Base-by-base conservation (phyloP, 2,329 filamentous ascomycete genomes). In the Macrophomina tecta region DNA sequence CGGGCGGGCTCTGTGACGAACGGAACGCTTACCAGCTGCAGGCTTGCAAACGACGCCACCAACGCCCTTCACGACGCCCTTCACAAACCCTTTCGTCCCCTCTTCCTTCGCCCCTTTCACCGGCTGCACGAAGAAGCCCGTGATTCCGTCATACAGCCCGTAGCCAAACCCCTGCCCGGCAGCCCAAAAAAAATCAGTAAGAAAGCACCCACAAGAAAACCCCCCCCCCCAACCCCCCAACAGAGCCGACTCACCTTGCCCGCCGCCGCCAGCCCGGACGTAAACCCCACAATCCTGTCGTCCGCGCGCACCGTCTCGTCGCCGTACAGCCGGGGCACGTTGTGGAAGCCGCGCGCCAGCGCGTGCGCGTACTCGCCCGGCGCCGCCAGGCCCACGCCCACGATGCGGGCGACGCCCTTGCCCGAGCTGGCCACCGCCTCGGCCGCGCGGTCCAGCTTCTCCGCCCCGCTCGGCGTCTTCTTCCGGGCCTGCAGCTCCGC, bases 331-430 rank as follows among this genome's bases (percentile, higher is more conserved):
- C 87, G 89, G 0, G 94, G 94, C 5, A 91, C 90, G 72, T 97
- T 97, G 75, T 94, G 90, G 75, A 97, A 96, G 0, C 93, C 94
- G 76, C 90, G 91, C 0, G 93, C 91, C 46, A 97, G 79, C 0
- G 91, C 91, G 48, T 97, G 80, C 45, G 91, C 92, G 69, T 97
- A 90, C 75, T 96, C 92, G 84, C 95, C 90, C 0, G 93, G 94
- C 1, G 90, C 90, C 72, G 91, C 91, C 67, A 94, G 83, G 5
- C 91, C 87, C 16, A 90, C 89, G 11, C 86, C 85, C 5, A 94
- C 87, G 58, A 94, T 90, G 18, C 89, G 87, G 28, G 87, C 86
- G 42, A 93, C 85, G 1, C 90, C 88, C 70, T 87, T 90, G 1
- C 87, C 86, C 5, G 91, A 88, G 53, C 86, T 48, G 14, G 30